These are phyloP conservation scores for Rhododendron williamsianum DNA, from an alignment of 148 eudicot species.

Conservation along the genomic window DNA sequence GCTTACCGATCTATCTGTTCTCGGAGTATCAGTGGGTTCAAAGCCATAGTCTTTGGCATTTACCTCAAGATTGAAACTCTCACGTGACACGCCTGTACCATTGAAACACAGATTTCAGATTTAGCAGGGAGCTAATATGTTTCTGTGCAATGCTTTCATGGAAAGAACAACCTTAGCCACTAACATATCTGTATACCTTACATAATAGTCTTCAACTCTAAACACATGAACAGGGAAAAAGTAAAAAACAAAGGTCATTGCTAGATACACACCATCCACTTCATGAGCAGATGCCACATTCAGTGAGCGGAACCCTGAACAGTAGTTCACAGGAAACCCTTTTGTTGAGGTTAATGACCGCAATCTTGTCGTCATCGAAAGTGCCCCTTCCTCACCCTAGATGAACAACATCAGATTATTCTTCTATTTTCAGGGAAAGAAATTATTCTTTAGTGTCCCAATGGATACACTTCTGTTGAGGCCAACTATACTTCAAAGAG, in stretches of 20 bases:
- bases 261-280: slow-evolving; percentile 56
- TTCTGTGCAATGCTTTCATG: not conserved
- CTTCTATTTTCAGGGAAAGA: slow-evolving; percentile 2
- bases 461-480: not conserved
- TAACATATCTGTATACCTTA: not conserved
- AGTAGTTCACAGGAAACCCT: slow-evolving; percentile 91
- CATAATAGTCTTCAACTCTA: not conserved
- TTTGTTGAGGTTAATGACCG: slow-evolving; percentile 65
- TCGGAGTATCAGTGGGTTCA: slow-evolving; percentile 88
- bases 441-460: not conserved
- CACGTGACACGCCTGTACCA: slow-evolving; percentile 76
- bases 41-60: slow-evolving; percentile 80
- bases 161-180: slow-evolving; percentile 7
- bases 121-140: not conserved
- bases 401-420: slow-evolving; percentile 10
- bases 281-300: slow-evolving; percentile 45
- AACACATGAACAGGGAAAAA: not conserved
- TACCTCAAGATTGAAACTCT: slow-evolving; percentile 65
- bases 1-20: slow-evolving; percentile 93
- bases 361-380: slow-evolving; percentile 88
- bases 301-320: slow-evolving; percentile 89
- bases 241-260: not conserved
- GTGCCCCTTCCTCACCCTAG: slow-evolving; percentile 98
- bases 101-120: not conserved
- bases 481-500: not conserved